A percentile compares a stretch with the other conserved stretches of the same genome.
Evolutionary conservation across 2,329 filamentous ascomycete species (phyloP).

Genomic region (Fusarium denticulatum): DNA sequence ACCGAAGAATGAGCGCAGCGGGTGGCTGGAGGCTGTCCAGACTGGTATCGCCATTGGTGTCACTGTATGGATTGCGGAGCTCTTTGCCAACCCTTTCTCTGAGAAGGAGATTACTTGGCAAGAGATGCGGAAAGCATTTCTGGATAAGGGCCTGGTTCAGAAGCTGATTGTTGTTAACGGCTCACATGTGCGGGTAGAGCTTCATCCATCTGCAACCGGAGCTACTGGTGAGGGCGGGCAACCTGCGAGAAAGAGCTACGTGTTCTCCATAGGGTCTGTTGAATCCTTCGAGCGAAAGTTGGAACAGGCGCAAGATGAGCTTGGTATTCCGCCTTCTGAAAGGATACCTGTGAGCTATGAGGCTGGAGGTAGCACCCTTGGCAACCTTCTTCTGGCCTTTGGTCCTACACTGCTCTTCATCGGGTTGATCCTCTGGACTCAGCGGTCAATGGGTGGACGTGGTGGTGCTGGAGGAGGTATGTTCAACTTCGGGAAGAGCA

Average conservation of each 20-base stretch:
- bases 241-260: slow-evolving; percentile 64
- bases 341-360: slow-evolving; percentile 93
- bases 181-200: slow-evolving; percentile 77
- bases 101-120: slow-evolving; percentile 93
- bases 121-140: slow-evolving; percentile 90
- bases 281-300: slow-evolving; percentile 91
- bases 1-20: slow-evolving; percentile 48
- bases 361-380: slow-evolving; percentile 77
- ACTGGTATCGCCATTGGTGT: slow-evolving; percentile 59
- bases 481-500: slow-evolving; percentile 95
- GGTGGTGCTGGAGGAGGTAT: slow-evolving; percentile 77
- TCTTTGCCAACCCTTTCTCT: slow-evolving; percentile 53
- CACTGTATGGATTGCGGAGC: slow-evolving; percentile 61
- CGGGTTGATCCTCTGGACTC: slow-evolving; percentile 82
- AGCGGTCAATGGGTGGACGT: slow-evolving; percentile 76
- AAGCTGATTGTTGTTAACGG: slow-evolving; percentile 85
- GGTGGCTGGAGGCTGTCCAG: slow-evolving; percentile 49
- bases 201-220: slow-evolving; percentile 74
- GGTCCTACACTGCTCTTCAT: slow-evolving; percentile 89
- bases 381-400: slow-evolving; percentile 79
- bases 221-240: slow-evolving; percentile 43
- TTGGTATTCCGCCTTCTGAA: slow-evolving; percentile 86
- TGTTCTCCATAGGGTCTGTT: slow-evolving; percentile 94
- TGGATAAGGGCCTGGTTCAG: slow-evolving; percentile 95
- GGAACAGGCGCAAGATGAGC: slow-evolving; percentile 86